Evolutionary conservation across 2,329 filamentous ascomycete genomes (phyloP).

Genomic region (Hypoxylon sp.): DNA sequence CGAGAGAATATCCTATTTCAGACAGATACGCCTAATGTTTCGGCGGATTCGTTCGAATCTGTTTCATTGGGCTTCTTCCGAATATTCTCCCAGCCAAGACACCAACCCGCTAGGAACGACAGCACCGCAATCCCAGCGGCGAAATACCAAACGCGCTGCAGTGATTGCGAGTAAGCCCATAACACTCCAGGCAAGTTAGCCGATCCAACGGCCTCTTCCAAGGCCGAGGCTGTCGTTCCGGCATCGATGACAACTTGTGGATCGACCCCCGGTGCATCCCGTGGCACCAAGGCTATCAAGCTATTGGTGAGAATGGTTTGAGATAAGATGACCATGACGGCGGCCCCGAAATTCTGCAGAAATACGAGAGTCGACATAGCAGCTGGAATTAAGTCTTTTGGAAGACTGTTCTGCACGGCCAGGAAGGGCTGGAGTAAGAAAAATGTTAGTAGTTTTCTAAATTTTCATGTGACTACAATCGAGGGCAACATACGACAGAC

Average conservation of each 20-base stretch:
- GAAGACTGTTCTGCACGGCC: slow-evolving; percentile 35
- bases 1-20: neutral
- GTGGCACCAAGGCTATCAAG: slow-evolving; percentile 18
- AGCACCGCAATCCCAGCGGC: slow-evolving; percentile 9
- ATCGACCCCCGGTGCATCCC: slow-evolving; percentile 26
- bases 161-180: slow-evolving; percentile 21
- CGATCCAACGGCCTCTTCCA: slow-evolving; percentile 11
- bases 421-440: slow-evolving; percentile 20
- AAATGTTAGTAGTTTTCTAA: neutral
- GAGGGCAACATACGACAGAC: slow-evolving; percentile 17
- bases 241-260: slow-evolving; percentile 28
- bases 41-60: neutral
- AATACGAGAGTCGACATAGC: slow-evolving; percentile 35
- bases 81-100: slow-evolving; percentile 28
- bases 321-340: slow-evolving; percentile 20
- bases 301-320: slow-evolving; percentile 38
- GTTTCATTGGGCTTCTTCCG: slow-evolving; percentile 11
- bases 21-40: neutral
- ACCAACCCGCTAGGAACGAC: slow-evolving; percentile 15
- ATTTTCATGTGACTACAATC: neutral
- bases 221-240: slow-evolving; percentile 20
- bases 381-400: slow-evolving; percentile 22
- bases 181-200: slow-evolving; percentile 15
- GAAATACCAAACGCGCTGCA: slow-evolving; percentile 33
- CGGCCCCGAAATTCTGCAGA: slow-evolving; percentile 28